These are phyloP conservation scores for Lasiosphaeria miniovina DNA, from an alignment of 495 filamentous ascomycete species.

Conservation along the genomic window DNA sequence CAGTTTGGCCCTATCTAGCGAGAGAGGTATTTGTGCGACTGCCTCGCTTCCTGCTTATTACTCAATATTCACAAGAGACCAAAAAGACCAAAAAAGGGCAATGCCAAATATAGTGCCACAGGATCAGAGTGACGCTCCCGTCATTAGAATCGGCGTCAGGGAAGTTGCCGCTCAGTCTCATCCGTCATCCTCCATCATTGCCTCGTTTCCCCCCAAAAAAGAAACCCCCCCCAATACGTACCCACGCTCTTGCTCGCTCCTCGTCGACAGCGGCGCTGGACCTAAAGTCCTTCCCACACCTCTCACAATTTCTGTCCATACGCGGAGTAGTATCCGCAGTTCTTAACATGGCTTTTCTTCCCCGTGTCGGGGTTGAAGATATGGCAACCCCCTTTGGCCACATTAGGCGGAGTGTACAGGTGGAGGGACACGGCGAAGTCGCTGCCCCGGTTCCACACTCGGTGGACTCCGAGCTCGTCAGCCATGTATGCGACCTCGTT, in stretches of 20 bases:
- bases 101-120: too few relatives aligned
- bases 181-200: too few relatives aligned
- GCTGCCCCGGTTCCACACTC: slow-evolving; percentile 70
- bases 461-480: slow-evolving; percentile 70
- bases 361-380: slow-evolving; percentile 72
- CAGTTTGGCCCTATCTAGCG: neutral
- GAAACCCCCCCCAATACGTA: too few relatives aligned
- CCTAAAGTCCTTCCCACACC: slow-evolving; percentile 7
- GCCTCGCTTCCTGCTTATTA: too few relatives aligned
- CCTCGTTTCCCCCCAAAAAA: too few relatives aligned
- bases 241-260: neutral
- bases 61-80: too few relatives aligned
- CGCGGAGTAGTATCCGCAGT: slow-evolving; percentile 61
- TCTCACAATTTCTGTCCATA: slow-evolving; percentile 45
- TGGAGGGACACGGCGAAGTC: slow-evolving; percentile 84
- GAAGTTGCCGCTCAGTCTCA: too few relatives aligned
- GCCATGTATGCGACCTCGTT: slow-evolving; percentile 38
- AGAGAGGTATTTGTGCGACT: too few relatives aligned
- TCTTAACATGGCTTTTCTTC: slow-evolving; percentile 64
- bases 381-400: slow-evolving; percentile 68
- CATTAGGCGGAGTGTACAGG: slow-evolving; percentile 88
- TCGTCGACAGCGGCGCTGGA: neutral
- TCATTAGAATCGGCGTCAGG: too few relatives aligned
- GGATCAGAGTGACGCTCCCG: too few relatives aligned
- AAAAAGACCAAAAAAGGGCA: too few relatives aligned